phyloP scores from a whole-genome alignment of 2,329 filamentous ascomycete species.

The Colletotrichum orchidophilum region DNA sequence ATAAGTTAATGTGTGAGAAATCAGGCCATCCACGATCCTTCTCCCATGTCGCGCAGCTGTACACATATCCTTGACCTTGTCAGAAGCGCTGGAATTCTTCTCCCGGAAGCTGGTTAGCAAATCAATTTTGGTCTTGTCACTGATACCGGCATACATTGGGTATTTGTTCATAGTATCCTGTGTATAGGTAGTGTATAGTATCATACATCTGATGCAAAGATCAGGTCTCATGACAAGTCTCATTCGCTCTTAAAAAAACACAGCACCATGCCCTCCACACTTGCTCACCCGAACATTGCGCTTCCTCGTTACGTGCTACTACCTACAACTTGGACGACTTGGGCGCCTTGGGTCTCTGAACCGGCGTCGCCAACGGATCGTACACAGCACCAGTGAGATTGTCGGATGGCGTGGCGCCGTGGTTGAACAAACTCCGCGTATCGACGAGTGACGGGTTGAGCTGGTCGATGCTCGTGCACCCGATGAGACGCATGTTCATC shows the following conservation, averaged over 20 bases:
- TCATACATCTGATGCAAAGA: slow-evolving; percentile 18
- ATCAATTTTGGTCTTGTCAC: not conserved
- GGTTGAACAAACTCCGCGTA: slow-evolving; percentile 70
- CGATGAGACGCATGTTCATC: slow-evolving; percentile 98
- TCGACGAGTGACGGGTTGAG: slow-evolving; percentile 86
- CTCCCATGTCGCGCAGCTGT: no score
- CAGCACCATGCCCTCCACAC: not conserved
- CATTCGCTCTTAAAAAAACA: not conserved
- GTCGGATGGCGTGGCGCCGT: slow-evolving; percentile 60
- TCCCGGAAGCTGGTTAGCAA: no score
- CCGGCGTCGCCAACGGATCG: slow-evolving; percentile 61
- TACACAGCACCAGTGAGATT: slow-evolving; percentile 60
- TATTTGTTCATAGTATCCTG: not conserved
- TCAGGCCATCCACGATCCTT: no score
- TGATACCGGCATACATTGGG: not conserved
- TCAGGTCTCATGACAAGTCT: slow-evolving; percentile 4
- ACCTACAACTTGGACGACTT: slow-evolving; percentile 57
- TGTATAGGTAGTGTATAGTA: slow-evolving; percentile 18
- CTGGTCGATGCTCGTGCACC: slow-evolving; percentile 77
- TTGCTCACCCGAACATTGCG: not conserved
- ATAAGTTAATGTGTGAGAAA: no score
- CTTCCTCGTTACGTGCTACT: no score
- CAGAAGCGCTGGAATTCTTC: no score
- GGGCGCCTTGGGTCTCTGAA: slow-evolving; percentile 55
- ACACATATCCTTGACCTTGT: no score